Evolutionary conservation across 345 rosid genomes (phyloP), one percentile per base, ranked within the genome.

Genomic region (Eucalyptus curtisii): DNA sequence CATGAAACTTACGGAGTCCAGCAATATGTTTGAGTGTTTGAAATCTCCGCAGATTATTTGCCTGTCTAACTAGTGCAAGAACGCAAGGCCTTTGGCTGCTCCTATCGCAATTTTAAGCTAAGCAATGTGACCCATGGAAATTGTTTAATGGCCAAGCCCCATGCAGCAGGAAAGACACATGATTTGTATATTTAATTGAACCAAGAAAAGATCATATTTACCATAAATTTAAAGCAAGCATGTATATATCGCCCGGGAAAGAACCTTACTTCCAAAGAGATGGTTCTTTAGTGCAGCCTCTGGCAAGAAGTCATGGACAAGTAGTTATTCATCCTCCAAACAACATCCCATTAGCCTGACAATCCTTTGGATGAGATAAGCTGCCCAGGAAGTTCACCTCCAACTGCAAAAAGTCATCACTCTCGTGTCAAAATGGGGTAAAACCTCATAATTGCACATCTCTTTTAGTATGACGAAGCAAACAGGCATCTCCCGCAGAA

Each of bases 231-330:
- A 30, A 61, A 7, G 71, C 33, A 30, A 61, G 71, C 19, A 61
- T 61, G 71, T 61, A 30, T 13, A 13, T 13, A 61, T 30, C 17
- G 2, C 8, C 37, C 8, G 30, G n/a, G 71, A 61, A 61, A 61
- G 40, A 45, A 59, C 20, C 87, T 89, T 89, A 89, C 92, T 89
- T 66, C 90, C n/a, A 33, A 89, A 91, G 31, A 88, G 87, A 49
- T 86, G 90, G 42, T 91, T 71, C 48, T 89, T 31, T 57, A 89
- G 86, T 84, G 76, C 80, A 42, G 82, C 89, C 50, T 85, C 88
- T 31, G 80, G 33, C 89, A 89, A 80, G 88, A 55, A 89, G 50
- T 89, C 92, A 7, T 88, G 89, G 16, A 91, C 88, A 53, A 91
- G 89, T 47, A 47, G 48, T 16, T 89, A 86, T 33, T 59, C 61